Evolutionary conservation across 2,329 filamentous ascomycete genomes (phyloP), one percentile per base, ranked within the genome.

Genomic region (Sclerotinia subarctica): DNA sequence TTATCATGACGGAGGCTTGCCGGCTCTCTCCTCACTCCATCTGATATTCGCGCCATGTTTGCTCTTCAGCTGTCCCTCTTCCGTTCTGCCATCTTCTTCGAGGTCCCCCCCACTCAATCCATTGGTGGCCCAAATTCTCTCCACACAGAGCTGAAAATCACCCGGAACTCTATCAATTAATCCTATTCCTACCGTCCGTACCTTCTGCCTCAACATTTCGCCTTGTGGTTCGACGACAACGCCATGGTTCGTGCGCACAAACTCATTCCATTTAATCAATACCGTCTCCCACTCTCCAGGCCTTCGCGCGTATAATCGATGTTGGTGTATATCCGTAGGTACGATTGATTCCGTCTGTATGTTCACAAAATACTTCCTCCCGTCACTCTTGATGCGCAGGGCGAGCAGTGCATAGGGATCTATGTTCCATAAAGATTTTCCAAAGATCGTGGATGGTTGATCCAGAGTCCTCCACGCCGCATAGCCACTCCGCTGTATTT

Each of bases 281-380:
- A 97, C 86, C 1, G 95, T 97, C 83, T 99, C 94, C 95, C 95
- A 99, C 75, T 94, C 85, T 0, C 93, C 93, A 0, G 91, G 89
- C 11, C 87, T 86, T 75, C 89, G 90, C 11, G 90, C 85, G 73
- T 93, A 96, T 5, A 99, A 80, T 62, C 95, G 85, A 79, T 99
- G 95, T 78, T 99, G 95, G 79, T 98, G 95, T 71, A 99, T 84
- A 78, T 99, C 95, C n/a, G 93, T 94, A 15, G 93, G 91, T 59
- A 97, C 92, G 67, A 99, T 89, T 1, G 91, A 92, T 77, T 99
- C 94, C 3, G 94, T 97, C 82, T 98, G 95, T 21, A 99, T 82
- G 79, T 99, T 99, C 75, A 99, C 88, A 68, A 97, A 92, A 81
- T 98, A 99, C 75, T 92, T 90, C 69, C 95, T 85, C 21, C 93